Percentiles rank a stretch among this genome's conserved stretches.
These are phyloP conservation scores for Paradendryphiella salina DNA, from an alignment of 2,329 filamentous ascomycete species.

Conservation along the genomic window DNA sequence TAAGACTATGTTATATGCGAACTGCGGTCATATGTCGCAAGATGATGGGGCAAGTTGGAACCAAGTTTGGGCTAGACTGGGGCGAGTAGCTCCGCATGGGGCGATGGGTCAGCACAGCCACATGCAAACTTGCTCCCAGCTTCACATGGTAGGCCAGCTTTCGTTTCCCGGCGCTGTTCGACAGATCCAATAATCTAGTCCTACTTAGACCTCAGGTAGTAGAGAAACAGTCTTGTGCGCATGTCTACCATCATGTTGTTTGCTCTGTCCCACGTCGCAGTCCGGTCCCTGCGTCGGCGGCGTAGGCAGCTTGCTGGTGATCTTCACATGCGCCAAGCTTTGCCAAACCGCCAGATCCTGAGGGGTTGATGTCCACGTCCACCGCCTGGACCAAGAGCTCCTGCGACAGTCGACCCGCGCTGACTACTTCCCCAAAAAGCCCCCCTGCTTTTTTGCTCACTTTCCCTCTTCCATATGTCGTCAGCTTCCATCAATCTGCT, in stretches of 20 bases:
- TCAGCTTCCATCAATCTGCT: slow-evolving; percentile 37
- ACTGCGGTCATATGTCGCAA: neutral
- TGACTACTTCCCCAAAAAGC: slow-evolving; percentile 32
- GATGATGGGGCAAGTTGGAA: slow-evolving; percentile 4
- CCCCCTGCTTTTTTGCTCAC: slow-evolving; percentile 17
- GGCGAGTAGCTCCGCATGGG: slow-evolving; percentile 17
- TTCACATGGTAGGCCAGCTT: neutral
- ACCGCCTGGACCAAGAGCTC: slow-evolving; percentile 26
- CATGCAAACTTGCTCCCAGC: slow-evolving; percentile 22
- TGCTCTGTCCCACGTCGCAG: neutral
- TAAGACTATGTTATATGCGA: neutral
- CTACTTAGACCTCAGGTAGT: too few species aligned
- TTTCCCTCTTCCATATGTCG: slow-evolving; percentile 43
- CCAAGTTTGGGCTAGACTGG: slow-evolving; percentile 1
- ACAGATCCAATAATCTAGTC: too few species aligned
- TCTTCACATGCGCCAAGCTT: slow-evolving; percentile 18
- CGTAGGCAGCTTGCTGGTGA: slow-evolving; percentile 5
- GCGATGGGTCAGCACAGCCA: slow-evolving; percentile 10
- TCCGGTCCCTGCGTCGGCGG: slow-evolving; percentile 6
- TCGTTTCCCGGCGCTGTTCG: neutral
- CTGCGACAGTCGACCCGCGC: slow-evolving; percentile 41
- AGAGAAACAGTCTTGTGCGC: too few species aligned
- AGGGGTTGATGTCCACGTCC: slow-evolving; percentile 21
- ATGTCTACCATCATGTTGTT: neutral
- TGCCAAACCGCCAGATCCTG: slow-evolving; percentile 21